Evolutionary conservation across 2,329 filamentous ascomycete genomes (phyloP).

Genomic region (Capronia coronata): DNA sequence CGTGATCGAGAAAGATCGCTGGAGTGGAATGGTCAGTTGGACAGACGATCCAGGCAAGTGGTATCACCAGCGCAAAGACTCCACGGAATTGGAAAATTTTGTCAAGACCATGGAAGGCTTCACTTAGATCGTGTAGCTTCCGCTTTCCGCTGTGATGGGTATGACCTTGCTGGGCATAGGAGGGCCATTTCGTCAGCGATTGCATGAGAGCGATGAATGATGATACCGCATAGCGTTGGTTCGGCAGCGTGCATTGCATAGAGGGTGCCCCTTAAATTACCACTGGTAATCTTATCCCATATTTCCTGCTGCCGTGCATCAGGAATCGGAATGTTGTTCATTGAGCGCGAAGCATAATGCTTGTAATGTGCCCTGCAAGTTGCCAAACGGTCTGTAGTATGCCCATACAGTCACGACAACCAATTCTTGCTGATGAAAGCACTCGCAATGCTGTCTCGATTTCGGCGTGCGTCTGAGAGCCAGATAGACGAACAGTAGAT

Average conservation of each 20-base stretch:
- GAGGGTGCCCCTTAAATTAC: not conserved
- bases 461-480: too few species aligned
- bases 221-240: slow-evolving; percentile 1
- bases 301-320: too few species aligned
- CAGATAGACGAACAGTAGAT: too few species aligned
- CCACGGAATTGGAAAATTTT: slow-evolving; percentile 47
- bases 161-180: not conserved
- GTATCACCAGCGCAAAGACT: slow-evolving; percentile 78
- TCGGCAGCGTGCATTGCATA: slow-evolving; percentile 1
- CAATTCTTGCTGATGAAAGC: too few species aligned
- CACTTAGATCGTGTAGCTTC: slow-evolving; percentile 6
- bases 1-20: slow-evolving; percentile 67
- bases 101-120: slow-evolving; percentile 32
- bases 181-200: not conserved
- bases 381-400: too few species aligned
- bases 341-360: too few species aligned
- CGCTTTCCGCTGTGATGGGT: not conserved
- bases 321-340: too few species aligned
- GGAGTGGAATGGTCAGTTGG: slow-evolving; percentile 74
- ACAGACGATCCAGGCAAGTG: slow-evolving; percentile 76
- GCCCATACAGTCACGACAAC: too few species aligned
- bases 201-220: not conserved
- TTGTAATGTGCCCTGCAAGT: too few species aligned
- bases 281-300: too few species aligned
- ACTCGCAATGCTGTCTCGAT: too few species aligned